Evolutionary conservation across 306 rosid species (phyloP).

Genomic region (Vigna hirtella): DNA sequence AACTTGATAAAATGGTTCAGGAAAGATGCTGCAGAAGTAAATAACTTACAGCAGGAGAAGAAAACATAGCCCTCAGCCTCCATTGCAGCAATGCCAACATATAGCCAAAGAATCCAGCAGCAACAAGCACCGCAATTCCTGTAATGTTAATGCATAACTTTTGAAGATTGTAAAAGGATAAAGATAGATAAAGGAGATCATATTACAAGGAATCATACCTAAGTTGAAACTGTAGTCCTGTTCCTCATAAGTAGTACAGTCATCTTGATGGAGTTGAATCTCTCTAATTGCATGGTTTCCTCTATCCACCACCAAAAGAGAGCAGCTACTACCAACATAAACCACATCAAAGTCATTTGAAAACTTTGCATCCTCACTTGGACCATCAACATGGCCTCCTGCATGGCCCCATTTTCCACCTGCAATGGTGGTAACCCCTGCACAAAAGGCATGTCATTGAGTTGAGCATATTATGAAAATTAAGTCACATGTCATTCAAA

Average conservation of each 20-base stretch:
- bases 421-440: conserved; percentile 98
- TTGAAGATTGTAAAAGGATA: conserved; percentile 2
- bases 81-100: conserved; percentile 85
- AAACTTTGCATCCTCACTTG: conserved; percentile 96
- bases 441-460: conserved; percentile 29
- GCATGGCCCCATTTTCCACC: conserved; percentile 90
- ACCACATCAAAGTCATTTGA: conserved; percentile 88
- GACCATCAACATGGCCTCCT: conserved; percentile 96
- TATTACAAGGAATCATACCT: conserved; percentile 57
- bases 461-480: conserved; percentile 11
- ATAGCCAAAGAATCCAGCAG: conserved; percentile 82
- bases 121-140: conserved; percentile 81
- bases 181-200: conserved; percentile 15
- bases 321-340: conserved; percentile 80
- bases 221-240: conserved; percentile 66
- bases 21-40: conserved; percentile 13
- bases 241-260: conserved; percentile 60
- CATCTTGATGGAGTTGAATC: conserved; percentile 84
- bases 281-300: conserved; percentile 97
- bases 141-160: conserved; percentile 38
- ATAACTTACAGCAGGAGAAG: conserved; percentile 65
- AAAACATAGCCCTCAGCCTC: conserved; percentile 79
- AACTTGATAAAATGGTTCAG: conserved; percentile 3
- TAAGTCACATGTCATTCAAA: not conserved
- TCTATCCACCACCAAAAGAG: conserved; percentile 89